phyloP scores from a whole-genome alignment of 106 monocot genomes.

The Gastrodia elata region DNA sequence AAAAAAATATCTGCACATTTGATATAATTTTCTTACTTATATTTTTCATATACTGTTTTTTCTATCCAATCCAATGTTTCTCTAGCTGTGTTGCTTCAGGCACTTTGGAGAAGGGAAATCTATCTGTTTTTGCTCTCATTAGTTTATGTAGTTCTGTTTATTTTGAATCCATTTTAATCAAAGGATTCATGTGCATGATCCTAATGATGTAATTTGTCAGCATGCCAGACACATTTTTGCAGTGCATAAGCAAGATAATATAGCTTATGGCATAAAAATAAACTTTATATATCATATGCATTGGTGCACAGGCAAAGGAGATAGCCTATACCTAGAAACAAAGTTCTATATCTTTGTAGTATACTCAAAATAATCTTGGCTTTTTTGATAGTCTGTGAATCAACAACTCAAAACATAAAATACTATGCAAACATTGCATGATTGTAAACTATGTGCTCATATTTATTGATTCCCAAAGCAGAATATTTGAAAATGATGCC shows the following conservation, averaged over 20 bases:
- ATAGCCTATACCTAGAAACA: background rate
- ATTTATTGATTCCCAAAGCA: background rate
- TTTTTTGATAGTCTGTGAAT: background rate
- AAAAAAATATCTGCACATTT: background rate
- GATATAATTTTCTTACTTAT: background rate
- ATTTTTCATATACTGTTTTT: background rate
- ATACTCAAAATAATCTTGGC: background rate
- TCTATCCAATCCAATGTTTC: background rate
- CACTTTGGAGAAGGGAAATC: background rate
- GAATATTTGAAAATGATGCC: background rate
- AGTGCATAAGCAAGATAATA: too few relatives aligned
- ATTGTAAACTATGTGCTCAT: background rate
- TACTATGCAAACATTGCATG: background rate
- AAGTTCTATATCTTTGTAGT: background rate
- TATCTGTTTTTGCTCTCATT: background rate
- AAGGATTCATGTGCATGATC: too few relatives aligned
- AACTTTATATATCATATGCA: too few relatives aligned
- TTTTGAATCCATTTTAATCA: too few relatives aligned
- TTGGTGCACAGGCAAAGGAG: background rate
- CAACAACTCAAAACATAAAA: background rate
- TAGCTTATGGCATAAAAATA: too few relatives aligned
- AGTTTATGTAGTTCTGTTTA: background rate
- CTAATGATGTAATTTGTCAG: background rate
- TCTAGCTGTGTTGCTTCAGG: background rate
- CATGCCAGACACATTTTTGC: background rate